phyloP scores from a whole-genome alignment of 2,329 filamentous ascomycete genomes.

The Neurospora sp. region DNA sequence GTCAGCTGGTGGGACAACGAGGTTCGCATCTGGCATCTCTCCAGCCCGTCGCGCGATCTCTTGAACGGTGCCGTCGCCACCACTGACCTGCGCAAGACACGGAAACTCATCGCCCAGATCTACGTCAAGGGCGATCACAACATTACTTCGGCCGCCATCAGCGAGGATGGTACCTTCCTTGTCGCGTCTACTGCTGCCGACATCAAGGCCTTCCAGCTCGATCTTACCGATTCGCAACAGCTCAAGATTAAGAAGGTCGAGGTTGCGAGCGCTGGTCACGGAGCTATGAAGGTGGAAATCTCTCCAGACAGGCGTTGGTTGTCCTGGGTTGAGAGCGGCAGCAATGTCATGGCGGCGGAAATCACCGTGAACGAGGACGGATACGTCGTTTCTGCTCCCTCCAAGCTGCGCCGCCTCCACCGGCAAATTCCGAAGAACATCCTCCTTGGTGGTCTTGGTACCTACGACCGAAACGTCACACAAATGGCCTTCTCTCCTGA shows the following conservation, averaged over 20 bases:
- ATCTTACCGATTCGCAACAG: slow-evolving; percentile 37
- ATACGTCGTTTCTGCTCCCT: slow-evolving; percentile 30
- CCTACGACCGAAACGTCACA: slow-evolving; percentile 66
- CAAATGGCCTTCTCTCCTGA: slow-evolving; percentile 71
- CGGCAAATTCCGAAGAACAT: slow-evolving; percentile 44
- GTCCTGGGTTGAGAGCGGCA: slow-evolving; percentile 51
- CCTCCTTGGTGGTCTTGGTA: slow-evolving; percentile 56
- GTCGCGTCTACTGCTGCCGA: slow-evolving; percentile 65
- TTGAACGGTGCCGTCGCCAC: slow-evolving; percentile 31
- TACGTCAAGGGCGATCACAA: slow-evolving; percentile 66
- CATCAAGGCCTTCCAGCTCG: slow-evolving; percentile 69
- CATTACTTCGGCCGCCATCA: slow-evolving; percentile 62
- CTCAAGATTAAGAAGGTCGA: slow-evolving; percentile 63
- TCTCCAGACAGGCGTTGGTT: slow-evolving; percentile 64
- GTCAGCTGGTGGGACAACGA: slow-evolving; percentile 90
- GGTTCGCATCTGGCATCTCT: slow-evolving; percentile 67
- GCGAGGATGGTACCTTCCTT: slow-evolving; percentile 59
- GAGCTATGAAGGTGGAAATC: slow-evolving; percentile 60
- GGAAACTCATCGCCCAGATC: slow-evolving; percentile 60
- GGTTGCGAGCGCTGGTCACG: slow-evolving; percentile 46
- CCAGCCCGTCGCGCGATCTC: slow-evolving; percentile 35
- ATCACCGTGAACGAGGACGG: slow-evolving; percentile 26
- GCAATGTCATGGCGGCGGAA: slow-evolving; percentile 43
- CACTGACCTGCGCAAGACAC: slow-evolving; percentile 39
- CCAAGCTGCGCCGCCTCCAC: slow-evolving; percentile 41